A percentile compares a stretch with the other conserved stretches of the same genome.
Conservation (phyloP, 306 rosid species). For the Vigna radiata region DNA sequence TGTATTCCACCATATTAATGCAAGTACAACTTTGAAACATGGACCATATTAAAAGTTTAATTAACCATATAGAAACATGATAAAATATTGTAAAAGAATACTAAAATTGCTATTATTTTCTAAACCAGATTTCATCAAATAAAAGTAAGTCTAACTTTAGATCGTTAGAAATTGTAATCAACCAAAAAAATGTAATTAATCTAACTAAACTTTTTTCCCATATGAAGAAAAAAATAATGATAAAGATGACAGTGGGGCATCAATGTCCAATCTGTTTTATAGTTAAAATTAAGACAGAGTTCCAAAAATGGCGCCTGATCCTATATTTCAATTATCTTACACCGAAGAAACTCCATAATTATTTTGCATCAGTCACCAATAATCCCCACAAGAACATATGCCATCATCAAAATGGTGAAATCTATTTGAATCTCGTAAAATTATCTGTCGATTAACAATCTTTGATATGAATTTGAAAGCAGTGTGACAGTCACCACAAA, state of each 20-base stretch:
- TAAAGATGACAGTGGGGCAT: not conserved
- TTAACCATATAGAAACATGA: too few relatives aligned
- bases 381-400: conserved; percentile 85
- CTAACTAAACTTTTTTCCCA: not conserved
- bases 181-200: too few relatives aligned
- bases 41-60: too few relatives aligned
- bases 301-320: not conserved
- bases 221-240: not conserved
- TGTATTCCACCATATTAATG: too few relatives aligned
- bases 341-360: conserved; percentile 25
- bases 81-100: too few relatives aligned
- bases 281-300: not conserved
- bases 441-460: conserved; percentile 71
- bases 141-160: too few relatives aligned
- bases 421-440: conserved; percentile 82
- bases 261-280: not conserved
- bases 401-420: conserved; percentile 88
- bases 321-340: not conserved
- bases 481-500: conserved; percentile 94
- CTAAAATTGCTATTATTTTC: too few relatives aligned
- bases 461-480: conserved; percentile 85
- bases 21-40: too few relatives aligned
- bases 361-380: conserved; percentile 60
- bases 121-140: too few relatives aligned
- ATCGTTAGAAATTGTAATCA: too few relatives aligned